Base-by-base conservation (phyloP, 495 filamentous ascomycete species). In the Podospora australis region DNA sequence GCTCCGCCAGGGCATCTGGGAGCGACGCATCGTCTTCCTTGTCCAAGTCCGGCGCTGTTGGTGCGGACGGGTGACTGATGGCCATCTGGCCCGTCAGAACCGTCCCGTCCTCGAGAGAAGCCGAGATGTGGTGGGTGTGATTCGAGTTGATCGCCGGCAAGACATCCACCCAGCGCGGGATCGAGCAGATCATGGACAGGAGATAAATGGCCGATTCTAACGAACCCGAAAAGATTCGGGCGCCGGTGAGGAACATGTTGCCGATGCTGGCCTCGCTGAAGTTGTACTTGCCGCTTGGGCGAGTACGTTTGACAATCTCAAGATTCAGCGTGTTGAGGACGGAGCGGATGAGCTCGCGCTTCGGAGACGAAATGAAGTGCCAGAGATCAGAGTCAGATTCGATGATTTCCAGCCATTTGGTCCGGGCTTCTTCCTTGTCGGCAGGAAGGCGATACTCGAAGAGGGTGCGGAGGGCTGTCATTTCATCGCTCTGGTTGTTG, bases 131-230 rank as follows among this genome's bases (percentile, higher is more conserved):
- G 57, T 94, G 85, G 2, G 88, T 83, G 67, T 95, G 94, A 64
- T 95, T 96, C 43, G 82, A 86, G 70, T 95, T 91, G 58, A 97
- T 88, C 17, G 88, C 88, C 0, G 91, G 91, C 2, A 96, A 80
- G 1, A 95, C 87, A 0, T 79, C 73, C 30, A 94, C 80, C 45
- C 82, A 77, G 4, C 78, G 69, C 0, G 89, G 83, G 14, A 96
- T 83, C 24, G 77, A 78, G 47, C 88, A 90, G 59, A 96, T 90
- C 52, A 80, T 84, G 30, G 82, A 81, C 6, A 92, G 75, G 3
- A 92, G 74, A 59, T 88, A 92, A 46, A 94, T 88, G 29, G 84
- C 86, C 32, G 80, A 82, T 58, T 90, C 87, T 46, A 91, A 84
- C 24, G 81, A 84, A 24, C 88, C 88, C 4, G 84, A 83, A 62